These are phyloP conservation scores for Litchi chinensis DNA, from an alignment of 345 rosid genomes.

Conservation along the genomic window DNA sequence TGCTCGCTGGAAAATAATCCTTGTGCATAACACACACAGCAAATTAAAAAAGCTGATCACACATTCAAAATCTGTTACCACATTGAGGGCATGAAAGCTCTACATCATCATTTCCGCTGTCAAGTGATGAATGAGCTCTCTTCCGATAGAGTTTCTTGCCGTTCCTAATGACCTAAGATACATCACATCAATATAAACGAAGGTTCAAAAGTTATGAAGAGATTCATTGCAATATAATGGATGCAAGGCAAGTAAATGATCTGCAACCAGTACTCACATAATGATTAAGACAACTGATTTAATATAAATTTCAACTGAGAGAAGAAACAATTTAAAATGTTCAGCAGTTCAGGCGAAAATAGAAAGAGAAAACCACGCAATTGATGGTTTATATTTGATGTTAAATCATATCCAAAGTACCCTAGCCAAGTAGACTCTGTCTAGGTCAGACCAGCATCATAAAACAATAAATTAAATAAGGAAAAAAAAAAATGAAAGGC, in stretches of 20 bases:
- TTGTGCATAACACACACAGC: not conserved
- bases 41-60: not conserved
- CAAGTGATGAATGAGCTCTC: slow-evolving; percentile 35
- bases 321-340: not conserved
- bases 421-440: not conserved
- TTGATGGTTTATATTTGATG: not conserved
- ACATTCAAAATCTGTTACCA: slow-evolving; percentile 48
- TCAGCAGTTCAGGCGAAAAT: not conserved
- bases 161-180: slow-evolving; percentile 58
- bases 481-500: not conserved
- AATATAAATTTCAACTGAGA: not conserved
- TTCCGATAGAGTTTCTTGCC: slow-evolving; percentile 51
- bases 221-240: slow-evolving; percentile 9
- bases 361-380: not conserved
- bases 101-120: slow-evolving; percentile 45
- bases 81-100: slow-evolving; percentile 75
- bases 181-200: slow-evolving; percentile 14
- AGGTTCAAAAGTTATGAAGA: slow-evolving; percentile 10
- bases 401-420: not conserved
- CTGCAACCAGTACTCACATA: not conserved
- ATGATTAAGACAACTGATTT: not conserved
- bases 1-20: not conserved
- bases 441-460: not conserved
- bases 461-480: not conserved
- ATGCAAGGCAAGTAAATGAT: not conserved